Conservation (phyloP, 768 basidiomycete species). For the Naematelia aurantialba region DNA sequence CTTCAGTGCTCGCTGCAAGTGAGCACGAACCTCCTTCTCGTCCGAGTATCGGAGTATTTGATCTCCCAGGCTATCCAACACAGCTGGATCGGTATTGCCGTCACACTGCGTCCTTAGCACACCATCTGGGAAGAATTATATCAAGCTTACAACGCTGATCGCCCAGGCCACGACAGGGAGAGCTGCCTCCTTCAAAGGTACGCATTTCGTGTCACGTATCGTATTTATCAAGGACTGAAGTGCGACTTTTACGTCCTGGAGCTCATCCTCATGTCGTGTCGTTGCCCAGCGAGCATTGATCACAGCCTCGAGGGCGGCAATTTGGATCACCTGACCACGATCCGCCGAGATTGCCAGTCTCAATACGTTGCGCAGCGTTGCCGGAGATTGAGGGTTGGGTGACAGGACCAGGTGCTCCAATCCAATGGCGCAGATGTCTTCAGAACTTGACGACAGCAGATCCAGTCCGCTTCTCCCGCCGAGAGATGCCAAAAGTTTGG, state of each 20-base stretch:
- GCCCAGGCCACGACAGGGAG: slow-evolving; percentile 27
- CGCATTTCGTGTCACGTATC: slow-evolving; percentile 7
- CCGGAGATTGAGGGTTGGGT: not conserved
- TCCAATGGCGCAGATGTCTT: slow-evolving; percentile 9
- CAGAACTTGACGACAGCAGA: not conserved
- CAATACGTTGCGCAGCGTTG: slow-evolving; percentile 13
- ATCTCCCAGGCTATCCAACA: not conserved
- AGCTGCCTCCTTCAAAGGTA: slow-evolving; percentile 35
- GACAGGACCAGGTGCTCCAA: slow-evolving; percentile 9
- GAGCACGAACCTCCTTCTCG: not conserved
- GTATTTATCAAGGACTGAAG: not conserved
- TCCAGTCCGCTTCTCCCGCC: not conserved
- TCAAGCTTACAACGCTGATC: slow-evolving; percentile 4
- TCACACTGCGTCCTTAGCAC: too few relatives aligned
- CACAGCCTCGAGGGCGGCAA: slow-evolving; percentile 15
- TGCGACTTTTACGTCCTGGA: not conserved
- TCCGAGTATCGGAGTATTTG: not conserved
- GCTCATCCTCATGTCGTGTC: not conserved
- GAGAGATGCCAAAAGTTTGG: not conserved
- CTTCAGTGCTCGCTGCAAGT: not conserved
- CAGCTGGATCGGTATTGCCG: not conserved
- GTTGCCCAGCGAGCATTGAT: slow-evolving; percentile 5
- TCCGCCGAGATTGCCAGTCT: slow-evolving; percentile 9
- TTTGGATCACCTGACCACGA: slow-evolving; percentile 11
- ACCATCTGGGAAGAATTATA: not conserved